Evolutionary conservation across 164 flowering plant genomes (phyloP).

Genomic region (Dillenia suffruticosa): DNA sequence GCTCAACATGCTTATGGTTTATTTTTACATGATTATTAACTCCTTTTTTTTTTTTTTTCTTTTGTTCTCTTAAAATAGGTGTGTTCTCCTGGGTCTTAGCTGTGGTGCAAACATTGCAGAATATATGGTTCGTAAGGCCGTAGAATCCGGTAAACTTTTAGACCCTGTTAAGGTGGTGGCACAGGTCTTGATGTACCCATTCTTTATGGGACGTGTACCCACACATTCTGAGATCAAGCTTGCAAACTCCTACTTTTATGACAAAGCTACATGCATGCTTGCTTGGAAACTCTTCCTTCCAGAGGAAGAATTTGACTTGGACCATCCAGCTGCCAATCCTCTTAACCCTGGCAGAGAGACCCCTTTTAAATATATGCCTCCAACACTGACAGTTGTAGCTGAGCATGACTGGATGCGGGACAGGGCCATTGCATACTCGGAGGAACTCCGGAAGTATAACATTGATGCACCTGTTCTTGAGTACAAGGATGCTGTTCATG

Average conservation of each 20-base stretch:
- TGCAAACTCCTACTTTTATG: slow-evolving; percentile 53
- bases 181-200: slow-evolving; percentile 60
- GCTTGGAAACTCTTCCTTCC: slow-evolving; percentile 63
- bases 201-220: slow-evolving; percentile 54
- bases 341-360: slow-evolving; percentile 34
- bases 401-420: slow-evolving; percentile 69
- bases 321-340: slow-evolving; percentile 60
- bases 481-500: slow-evolving; percentile 55
- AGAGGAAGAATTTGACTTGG: slow-evolving; percentile 40
- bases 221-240: slow-evolving; percentile 50
- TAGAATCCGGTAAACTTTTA: slow-evolving; percentile 43
- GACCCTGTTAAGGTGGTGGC: slow-evolving; percentile 61
- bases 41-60: too few species aligned
- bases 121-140: slow-evolving; percentile 43
- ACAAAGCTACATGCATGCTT: slow-evolving; percentile 43
- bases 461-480: slow-evolving; percentile 59
- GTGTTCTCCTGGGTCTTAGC: slow-evolving; percentile 55
- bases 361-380: slow-evolving; percentile 49
- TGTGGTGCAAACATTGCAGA: slow-evolving; percentile 59
- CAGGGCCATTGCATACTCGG: slow-evolving; percentile 56
- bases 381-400: slow-evolving; percentile 51
- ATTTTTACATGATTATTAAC: too few species aligned
- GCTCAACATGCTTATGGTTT: too few species aligned
- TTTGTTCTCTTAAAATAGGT: slow-evolving; percentile 20
- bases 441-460: slow-evolving; percentile 51